Conservation (phyloP, 225 moss, liverwort and hornwort species). For the Thuidium tamariscinum region DNA sequence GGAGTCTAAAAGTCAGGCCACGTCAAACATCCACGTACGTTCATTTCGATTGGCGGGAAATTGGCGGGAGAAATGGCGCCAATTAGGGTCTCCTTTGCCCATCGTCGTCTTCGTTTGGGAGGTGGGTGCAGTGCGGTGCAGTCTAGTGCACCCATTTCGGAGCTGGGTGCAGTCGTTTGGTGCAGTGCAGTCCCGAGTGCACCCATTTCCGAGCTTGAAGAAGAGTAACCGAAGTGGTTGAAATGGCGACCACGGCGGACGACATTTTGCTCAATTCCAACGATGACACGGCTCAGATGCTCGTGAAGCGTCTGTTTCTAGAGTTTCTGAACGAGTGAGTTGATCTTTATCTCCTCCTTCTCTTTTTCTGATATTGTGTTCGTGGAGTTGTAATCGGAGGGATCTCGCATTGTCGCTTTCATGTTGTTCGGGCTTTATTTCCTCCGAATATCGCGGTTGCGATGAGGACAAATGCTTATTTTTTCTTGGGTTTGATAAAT, state of each 20-base stretch:
- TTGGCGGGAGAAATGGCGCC: constrained; percentile 37
- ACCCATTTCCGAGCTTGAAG: background rate
- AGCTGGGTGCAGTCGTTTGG: background rate
- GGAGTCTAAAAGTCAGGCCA: background rate
- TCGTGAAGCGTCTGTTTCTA: constrained; percentile 37
- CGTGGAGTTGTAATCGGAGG: background rate
- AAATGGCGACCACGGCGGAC: constrained; percentile 33
- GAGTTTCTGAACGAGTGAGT: constrained; percentile 54
- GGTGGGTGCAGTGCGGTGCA: background rate
- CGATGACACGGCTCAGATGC: constrained; percentile 34
- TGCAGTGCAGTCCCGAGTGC: background rate
- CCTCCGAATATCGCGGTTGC: background rate
- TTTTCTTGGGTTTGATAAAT: background rate
- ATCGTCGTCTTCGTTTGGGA: background rate
- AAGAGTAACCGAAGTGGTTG: background rate
- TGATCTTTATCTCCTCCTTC: background rate
- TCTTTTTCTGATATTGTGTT: background rate
- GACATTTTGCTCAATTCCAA: constrained; percentile 37
- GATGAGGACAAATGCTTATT: background rate
- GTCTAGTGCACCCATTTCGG: background rate
- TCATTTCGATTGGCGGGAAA: background rate
- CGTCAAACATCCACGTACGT: background rate
- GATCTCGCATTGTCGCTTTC: background rate
- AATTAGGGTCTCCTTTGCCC: background rate
- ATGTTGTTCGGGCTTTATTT: background rate